Percentiles rank a stretch among this genome's conserved stretches.
These are phyloP conservation scores for Salmacisia buchloeana DNA, from an alignment of 1,284 basidiomycete species.

Conservation along the genomic window DNA sequence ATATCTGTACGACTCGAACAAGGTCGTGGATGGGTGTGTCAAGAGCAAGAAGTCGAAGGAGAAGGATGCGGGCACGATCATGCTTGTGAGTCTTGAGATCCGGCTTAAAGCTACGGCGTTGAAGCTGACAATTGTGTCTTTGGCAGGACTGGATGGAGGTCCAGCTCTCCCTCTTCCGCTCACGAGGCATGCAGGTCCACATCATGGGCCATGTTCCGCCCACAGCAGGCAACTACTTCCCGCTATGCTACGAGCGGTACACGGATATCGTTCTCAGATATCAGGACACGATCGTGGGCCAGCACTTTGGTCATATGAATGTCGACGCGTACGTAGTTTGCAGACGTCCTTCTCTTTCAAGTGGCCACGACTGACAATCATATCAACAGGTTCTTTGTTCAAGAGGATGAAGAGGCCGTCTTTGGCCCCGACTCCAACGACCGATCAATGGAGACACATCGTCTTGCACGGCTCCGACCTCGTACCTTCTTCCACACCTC, in stretches of 20 bases:
- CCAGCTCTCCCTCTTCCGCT: constrained; percentile 67
- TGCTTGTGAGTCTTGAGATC: constrained; percentile 1
- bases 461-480: not conserved
- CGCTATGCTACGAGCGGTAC: constrained; percentile 73
- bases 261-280: constrained; percentile 73
- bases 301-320: constrained; percentile 70
- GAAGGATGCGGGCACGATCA: not conserved
- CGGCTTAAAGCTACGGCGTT: not conserved
- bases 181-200: constrained; percentile 69
- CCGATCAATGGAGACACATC: not conserved
- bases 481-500: not conserved
- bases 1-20: constrained; percentile 87
- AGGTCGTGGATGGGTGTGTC: constrained; percentile 59
- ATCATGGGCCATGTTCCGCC: constrained; percentile 64
- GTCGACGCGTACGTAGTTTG: constrained; percentile 26
- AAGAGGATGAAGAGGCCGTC: constrained; percentile 36
- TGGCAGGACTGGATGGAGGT: constrained; percentile 78
- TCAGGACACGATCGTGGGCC: constrained; percentile 84
- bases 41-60: constrained; percentile 18
- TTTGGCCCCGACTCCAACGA: not conserved
- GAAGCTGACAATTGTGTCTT: not conserved
- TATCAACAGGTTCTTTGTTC: constrained; percentile 30
- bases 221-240: constrained; percentile 72
- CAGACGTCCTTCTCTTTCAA: not conserved
- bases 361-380: not conserved